A percentile compares a stretch with the other conserved stretches of the same genome.
These are phyloP conservation scores for Mycocentrospora acerina DNA, from an alignment of 2,329 filamentous ascomycete genomes.

Conservation along the genomic window DNA sequence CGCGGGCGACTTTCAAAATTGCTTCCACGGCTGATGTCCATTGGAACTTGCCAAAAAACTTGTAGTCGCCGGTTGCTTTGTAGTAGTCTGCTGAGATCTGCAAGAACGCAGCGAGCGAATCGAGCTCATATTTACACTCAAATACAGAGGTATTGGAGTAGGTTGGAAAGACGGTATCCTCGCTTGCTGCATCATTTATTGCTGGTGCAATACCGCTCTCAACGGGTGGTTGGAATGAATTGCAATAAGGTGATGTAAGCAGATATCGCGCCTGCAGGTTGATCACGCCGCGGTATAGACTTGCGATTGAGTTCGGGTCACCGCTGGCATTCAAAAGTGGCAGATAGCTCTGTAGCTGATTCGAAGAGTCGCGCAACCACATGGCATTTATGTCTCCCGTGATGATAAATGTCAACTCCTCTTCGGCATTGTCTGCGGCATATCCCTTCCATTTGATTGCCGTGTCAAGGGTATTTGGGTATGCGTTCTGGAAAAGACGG, in stretches of 20 bases:
- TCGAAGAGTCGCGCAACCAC: conserved; percentile 60
- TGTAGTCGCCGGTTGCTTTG: conserved; percentile 48
- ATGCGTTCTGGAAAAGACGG: conserved; percentile 70
- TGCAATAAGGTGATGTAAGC: conserved; percentile 58
- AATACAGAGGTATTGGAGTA: conserved; percentile 50
- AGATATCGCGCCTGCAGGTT: conserved; percentile 72
- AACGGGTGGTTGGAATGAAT: conserved; percentile 54
- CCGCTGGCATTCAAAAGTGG: conserved; percentile 59
- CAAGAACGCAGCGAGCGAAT: conserved; percentile 54
- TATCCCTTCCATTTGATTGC: conserved; percentile 69
- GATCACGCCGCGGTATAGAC: conserved; percentile 69
- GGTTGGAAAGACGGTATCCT: conserved; percentile 46
- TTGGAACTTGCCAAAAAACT: conserved; percentile 51
- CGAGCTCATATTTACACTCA: conserved; percentile 58
- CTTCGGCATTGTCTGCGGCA: conserved; percentile 57
- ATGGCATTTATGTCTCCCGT: conserved; percentile 61
- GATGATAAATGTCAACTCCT: conserved; percentile 65
- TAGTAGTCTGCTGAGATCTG: conserved; percentile 54
- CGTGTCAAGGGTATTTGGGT: conserved; percentile 74
- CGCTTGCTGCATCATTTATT: conserved; percentile 40
- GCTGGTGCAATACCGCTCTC: conserved; percentile 48
- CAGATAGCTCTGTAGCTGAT: conserved; percentile 71
- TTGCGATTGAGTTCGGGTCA: conserved; percentile 61
- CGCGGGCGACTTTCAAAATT: conserved; percentile 48
- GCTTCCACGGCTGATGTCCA: conserved; percentile 51